Conservation (phyloP, 164 flowering plant genomes). For the Vitis rupestris region DNA sequence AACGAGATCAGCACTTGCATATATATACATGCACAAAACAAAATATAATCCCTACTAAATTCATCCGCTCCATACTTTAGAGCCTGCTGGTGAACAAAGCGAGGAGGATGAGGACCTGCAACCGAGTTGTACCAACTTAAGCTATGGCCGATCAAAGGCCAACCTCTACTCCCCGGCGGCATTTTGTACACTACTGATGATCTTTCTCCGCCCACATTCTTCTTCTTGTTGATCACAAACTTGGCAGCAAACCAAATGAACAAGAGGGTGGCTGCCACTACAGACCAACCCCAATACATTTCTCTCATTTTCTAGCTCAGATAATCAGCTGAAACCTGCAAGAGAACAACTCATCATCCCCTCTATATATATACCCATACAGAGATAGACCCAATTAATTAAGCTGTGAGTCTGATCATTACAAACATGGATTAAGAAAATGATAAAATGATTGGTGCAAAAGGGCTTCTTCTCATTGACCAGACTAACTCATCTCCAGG, state of each 20-base stretch:
- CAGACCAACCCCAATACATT: conserved; percentile 4
- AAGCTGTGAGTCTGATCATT: too few species aligned
- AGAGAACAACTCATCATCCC: background rate
- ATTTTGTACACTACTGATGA: conserved; percentile 21
- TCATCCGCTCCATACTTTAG: conserved; percentile 35
- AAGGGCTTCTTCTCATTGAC: too few species aligned
- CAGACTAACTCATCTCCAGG: too few species aligned
- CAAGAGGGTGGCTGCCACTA: conserved; percentile 5
- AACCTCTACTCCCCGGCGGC: conserved; percentile 79
- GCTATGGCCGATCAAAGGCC: conserved; percentile 79
- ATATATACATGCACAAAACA: background rate
- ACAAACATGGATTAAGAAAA: too few species aligned
- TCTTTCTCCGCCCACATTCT: background rate
- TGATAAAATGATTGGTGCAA: too few species aligned
- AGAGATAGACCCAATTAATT: too few species aligned
- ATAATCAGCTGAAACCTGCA: background rate
- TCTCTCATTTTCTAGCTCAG: conserved; percentile 2
- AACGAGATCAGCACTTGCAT: too few species aligned
- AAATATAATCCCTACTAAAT: background rate
- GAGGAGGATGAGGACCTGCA: conserved; percentile 77
- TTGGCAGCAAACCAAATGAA: conserved; percentile 8
- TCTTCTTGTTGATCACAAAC: background rate
- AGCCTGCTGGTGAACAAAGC: conserved; percentile 64
- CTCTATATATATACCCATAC: too few species aligned
- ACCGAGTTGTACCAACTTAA: conserved; percentile 71